A percentile compares a stretch with the other conserved stretches of the same genome.
phyloP scores from a whole-genome alignment of 2,329 filamentous ascomycete species.

The Nemania sp. region DNA sequence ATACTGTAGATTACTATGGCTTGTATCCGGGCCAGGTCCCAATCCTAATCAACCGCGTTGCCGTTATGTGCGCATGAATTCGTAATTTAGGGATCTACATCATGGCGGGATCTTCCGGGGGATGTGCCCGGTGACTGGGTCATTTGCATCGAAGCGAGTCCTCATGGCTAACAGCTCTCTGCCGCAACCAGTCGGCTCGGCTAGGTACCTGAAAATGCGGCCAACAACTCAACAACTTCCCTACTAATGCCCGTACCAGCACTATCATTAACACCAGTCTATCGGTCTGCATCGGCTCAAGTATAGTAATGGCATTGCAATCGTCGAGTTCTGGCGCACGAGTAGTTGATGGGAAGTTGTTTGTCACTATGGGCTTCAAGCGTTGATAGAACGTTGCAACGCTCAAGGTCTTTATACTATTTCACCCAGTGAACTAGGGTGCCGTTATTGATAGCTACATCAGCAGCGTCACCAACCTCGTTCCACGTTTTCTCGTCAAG shows the following conservation, averaged over 20 bases:
- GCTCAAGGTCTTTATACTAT: constrained; percentile 77
- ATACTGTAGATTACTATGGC: constrained; percentile 25
- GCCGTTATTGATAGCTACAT: constrained; percentile 85
- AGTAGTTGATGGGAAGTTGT: no score
- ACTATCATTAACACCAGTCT: no score
- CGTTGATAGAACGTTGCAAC: constrained; percentile 84
- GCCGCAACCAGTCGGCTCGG: no score
- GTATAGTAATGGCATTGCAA: no score
- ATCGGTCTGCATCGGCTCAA: no score
- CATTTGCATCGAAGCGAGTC: constrained; percentile 12
- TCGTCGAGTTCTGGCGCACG: no score
- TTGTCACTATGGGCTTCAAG: constrained; percentile 78
- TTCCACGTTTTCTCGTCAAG: constrained; percentile 76
- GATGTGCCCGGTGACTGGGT: background rate
- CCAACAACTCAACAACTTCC: no score
- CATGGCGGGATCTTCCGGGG: constrained; percentile 13
- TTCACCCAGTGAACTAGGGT: constrained; percentile 85
- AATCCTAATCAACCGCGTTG: background rate
- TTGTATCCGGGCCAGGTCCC: background rate
- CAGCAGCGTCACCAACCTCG: constrained; percentile 71
- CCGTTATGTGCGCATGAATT: constrained; percentile 1
- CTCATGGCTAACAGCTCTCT: no score
- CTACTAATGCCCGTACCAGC: no score
- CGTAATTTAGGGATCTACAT: constrained; percentile 12
- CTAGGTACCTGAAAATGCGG: no score